phyloP scores from a whole-genome alignment of 2,329 filamentous ascomycete genomes.

The Claviceps sorghi region DNA sequence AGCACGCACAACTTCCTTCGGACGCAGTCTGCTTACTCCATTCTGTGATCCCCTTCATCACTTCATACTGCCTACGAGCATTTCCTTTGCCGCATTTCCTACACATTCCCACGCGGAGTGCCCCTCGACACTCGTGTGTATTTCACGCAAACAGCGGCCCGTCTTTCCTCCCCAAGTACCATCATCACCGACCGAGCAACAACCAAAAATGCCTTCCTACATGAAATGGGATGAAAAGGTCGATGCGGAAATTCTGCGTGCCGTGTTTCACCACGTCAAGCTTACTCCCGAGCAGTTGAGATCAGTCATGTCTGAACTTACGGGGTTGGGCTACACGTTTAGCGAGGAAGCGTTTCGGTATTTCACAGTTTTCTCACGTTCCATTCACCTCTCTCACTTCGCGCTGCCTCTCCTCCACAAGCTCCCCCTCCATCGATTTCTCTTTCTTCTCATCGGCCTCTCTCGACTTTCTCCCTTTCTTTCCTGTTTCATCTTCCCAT shows the following conservation, averaged over 20 bases:
- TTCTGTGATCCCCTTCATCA: background rate
- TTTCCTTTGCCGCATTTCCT: background rate
- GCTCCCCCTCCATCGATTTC: background rate
- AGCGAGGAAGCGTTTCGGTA: conserved; percentile 28
- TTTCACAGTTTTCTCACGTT: background rate
- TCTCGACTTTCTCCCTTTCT: no score
- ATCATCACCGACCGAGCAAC: background rate
- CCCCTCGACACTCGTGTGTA: background rate
- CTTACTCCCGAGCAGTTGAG: conserved; percentile 18
- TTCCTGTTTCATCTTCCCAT: background rate
- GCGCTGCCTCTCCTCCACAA: background rate
- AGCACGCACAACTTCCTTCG: background rate
- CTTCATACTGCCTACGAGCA: background rate
- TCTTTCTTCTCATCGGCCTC: background rate
- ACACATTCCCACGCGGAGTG: background rate
- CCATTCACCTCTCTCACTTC: background rate
- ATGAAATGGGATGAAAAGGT: conserved; percentile 27
- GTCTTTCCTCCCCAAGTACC: background rate
- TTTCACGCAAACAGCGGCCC: background rate
- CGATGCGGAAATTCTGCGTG: conserved; percentile 28
- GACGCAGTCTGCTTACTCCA: background rate
- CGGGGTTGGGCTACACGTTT: conserved; percentile 25
- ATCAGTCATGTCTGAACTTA: conserved; percentile 24
- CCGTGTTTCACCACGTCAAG: conserved; percentile 23
- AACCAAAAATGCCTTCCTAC: conserved; percentile 10